Conservation (phyloP, 257 asterid genomes). For the Nicotiana noctiflora region DNA sequence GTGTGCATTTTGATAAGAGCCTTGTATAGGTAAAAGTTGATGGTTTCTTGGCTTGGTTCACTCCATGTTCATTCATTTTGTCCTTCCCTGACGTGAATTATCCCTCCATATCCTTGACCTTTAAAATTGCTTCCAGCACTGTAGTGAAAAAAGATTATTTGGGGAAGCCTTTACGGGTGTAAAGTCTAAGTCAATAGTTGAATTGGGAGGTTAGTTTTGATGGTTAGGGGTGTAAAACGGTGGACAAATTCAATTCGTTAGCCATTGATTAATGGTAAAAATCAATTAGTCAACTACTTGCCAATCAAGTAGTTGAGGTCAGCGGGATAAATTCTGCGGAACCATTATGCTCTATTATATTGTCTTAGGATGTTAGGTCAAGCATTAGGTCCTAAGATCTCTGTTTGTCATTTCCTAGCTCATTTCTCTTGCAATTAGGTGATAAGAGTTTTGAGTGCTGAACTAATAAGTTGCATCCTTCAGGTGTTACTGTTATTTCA, state of each 20-base stretch:
- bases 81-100: background rate
- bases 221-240: background rate
- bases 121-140: background rate
- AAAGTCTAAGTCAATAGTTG: background rate
- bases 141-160: background rate
- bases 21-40: background rate
- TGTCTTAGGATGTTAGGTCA: background rate
- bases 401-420: background rate
- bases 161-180: background rate
- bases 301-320: background rate
- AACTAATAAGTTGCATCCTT: conserved; percentile 22
- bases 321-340: background rate
- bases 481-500: conserved; percentile 91
- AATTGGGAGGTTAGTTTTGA: conserved; percentile 1
- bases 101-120: background rate
- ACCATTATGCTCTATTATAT: background rate
- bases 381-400: conserved; percentile 3
- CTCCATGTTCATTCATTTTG: background rate
- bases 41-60: background rate
- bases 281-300: background rate
- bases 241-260: background rate
- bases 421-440: conserved; percentile 1
- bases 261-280: background rate
- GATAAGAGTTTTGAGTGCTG: conserved; percentile 3
- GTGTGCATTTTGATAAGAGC: background rate